phyloP scores from a whole-genome alignment of 768 basidiomycete genomes.

The Lactifluus volemus region DNA sequence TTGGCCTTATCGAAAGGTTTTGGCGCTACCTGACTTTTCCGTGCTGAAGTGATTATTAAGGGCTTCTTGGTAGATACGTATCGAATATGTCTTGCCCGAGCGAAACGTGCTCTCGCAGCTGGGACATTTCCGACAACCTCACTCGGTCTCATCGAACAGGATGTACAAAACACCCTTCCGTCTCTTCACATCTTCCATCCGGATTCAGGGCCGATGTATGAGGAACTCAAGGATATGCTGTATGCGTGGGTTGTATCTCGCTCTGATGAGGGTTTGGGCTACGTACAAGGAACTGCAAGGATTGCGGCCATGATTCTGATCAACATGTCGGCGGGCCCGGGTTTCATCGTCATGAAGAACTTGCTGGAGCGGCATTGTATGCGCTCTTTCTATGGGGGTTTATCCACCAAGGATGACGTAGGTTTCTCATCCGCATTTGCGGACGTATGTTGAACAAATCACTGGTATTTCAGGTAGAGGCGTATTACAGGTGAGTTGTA shows the following conservation, averaged over 20 bases:
- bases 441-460: neutral
- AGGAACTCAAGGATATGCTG: constrained; percentile 75
- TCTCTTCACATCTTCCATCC: constrained; percentile 72
- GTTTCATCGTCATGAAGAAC: constrained; percentile 79
- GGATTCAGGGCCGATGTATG: constrained; percentile 68
- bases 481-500: constrained; percentile 67
- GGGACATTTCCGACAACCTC: constrained; percentile 59
- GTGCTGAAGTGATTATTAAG: neutral
- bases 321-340: constrained; percentile 68
- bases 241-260: constrained; percentile 84
- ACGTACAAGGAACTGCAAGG: constrained; percentile 57
- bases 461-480: constrained; percentile 55
- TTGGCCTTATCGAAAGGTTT: constrained; percentile 76
- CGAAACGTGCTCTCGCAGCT: constrained; percentile 56
- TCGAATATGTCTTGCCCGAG: constrained; percentile 61
- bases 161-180: constrained; percentile 67
- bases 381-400: constrained; percentile 75
- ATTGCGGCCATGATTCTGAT: constrained; percentile 82
- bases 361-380: constrained; percentile 78
- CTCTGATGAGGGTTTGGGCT: constrained; percentile 74
- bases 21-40: neutral
- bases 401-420: constrained; percentile 68
- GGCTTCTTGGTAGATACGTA: constrained; percentile 49
- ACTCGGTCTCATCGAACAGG: constrained; percentile 59
- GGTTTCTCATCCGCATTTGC: constrained; percentile 27